A percentile compares a stretch with the other conserved stretches of the same genome.
These are phyloP conservation scores for Fusarium agapanthi DNA, from an alignment of 2,329 filamentous ascomycete species.

Conservation along the genomic window DNA sequence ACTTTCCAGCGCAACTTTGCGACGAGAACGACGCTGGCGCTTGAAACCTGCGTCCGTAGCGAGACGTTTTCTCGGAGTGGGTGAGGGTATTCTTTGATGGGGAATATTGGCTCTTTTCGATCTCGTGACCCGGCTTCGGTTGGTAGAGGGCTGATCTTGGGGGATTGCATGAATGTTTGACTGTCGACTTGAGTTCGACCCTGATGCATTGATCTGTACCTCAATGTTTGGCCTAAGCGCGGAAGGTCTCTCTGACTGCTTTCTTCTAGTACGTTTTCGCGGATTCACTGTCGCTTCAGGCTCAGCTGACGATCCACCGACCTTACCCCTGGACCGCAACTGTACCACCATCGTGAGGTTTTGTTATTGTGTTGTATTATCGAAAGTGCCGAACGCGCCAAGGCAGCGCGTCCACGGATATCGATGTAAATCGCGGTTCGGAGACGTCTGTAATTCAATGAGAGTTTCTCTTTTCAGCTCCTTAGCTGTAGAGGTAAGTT, in stretches of 20 bases:
- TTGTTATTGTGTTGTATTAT: conserved; percentile 12
- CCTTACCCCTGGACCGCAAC: conserved; percentile 15
- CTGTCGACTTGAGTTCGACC: neutral
- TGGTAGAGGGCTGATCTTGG: neutral
- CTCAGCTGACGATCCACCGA: neutral
- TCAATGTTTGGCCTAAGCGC: conserved; percentile 7
- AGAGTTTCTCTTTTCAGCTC: neutral
- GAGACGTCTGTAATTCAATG: neutral
- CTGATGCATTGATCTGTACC: neutral
- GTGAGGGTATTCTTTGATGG: neutral
- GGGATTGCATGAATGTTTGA: neutral
- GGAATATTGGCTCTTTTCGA: neutral
- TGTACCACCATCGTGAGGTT: conserved; percentile 17
- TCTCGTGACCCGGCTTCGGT: conserved; percentile 12
- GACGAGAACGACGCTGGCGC: conserved; percentile 1
- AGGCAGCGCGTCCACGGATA: neutral
- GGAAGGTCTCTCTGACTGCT: neutral
- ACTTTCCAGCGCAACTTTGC: neutral
- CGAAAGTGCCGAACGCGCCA: neutral
- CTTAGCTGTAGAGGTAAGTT: neutral
- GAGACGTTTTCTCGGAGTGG: conserved; percentile 19
- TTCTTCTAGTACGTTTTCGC: neutral
- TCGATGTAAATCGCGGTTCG: neutral
- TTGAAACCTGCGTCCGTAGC: neutral
- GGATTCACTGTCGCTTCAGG: neutral